Evolutionary conservation across 768 basidiomycete species (phyloP).

Genomic region (Boletus speciosus): DNA sequence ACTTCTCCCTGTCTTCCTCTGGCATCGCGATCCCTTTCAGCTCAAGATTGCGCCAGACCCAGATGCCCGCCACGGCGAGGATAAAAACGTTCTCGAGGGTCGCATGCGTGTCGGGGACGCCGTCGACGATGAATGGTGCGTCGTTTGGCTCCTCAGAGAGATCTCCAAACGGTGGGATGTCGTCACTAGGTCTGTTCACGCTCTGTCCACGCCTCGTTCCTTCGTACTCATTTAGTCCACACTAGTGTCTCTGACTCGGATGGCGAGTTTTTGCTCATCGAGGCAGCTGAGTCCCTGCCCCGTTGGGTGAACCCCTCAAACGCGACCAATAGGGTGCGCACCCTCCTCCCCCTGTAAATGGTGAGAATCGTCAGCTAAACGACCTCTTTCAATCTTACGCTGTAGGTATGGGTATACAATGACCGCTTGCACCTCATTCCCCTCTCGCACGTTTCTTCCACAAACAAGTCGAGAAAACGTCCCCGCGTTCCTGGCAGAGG

Average conservation of each 20-base stretch:
- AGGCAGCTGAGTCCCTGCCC: slow-evolving; percentile 88
- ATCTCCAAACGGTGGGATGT: slow-evolving; percentile 78
- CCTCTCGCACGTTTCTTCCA: slow-evolving; percentile 66
- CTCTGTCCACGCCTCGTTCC: not conserved
- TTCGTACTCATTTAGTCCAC: not conserved
- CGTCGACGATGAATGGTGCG: slow-evolving; percentile 98
- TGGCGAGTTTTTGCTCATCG: slow-evolving; percentile 94
- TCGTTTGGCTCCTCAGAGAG: slow-evolving; percentile 83
- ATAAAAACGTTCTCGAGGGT: slow-evolving; percentile 69
- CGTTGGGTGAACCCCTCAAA: slow-evolving; percentile 90
- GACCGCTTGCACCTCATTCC: slow-evolving; percentile 86
- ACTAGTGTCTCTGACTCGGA: slow-evolving; percentile 73
- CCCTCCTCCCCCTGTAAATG: slow-evolving; percentile 22
- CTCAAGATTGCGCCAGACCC: slow-evolving; percentile 58
- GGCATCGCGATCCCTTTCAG: slow-evolving; percentile 84
- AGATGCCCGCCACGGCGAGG: slow-evolving; percentile 29
- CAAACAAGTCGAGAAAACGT: slow-evolving; percentile 51
- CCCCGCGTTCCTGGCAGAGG: slow-evolving; percentile 40
- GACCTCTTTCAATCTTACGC: slow-evolving; percentile 28
- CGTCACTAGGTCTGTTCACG: slow-evolving; percentile 62
- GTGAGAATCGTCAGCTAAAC: slow-evolving; percentile 34
- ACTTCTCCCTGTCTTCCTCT: slow-evolving; percentile 60
- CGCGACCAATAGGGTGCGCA: slow-evolving; percentile 86
- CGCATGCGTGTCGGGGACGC: slow-evolving; percentile 91
- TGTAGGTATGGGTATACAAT: slow-evolving; percentile 86